These are phyloP conservation scores for Arxiozyma telluris DNA, from an alignment of 1,139 yeast genomes.

Conservation along the genomic window DNA sequence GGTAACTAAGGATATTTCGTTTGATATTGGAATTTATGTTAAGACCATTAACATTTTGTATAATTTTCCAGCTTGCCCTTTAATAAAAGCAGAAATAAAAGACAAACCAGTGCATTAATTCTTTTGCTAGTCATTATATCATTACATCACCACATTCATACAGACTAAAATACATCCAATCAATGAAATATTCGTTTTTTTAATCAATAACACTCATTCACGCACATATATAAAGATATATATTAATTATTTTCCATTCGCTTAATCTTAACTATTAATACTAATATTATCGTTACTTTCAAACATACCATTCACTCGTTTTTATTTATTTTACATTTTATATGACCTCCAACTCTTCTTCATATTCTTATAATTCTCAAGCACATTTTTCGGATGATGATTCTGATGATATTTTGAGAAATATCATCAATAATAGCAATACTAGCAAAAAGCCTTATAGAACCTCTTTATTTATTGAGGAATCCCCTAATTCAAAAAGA, in stretches of 20 bases:
- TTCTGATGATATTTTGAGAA: background rate
- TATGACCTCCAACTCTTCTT: background rate
- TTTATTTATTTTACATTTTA: too few relatives aligned
- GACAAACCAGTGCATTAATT: too few relatives aligned
- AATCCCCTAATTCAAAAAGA: background rate
- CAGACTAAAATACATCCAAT: background rate
- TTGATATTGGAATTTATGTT: too few relatives aligned
- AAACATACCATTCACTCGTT: background rate
- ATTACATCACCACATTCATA: too few relatives aligned
- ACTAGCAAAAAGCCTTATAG: background rate
- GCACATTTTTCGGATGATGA: background rate
- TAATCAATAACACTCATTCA: background rate
- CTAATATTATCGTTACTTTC: background rate
- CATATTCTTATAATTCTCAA: background rate
- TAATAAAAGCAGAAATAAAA: too few relatives aligned
- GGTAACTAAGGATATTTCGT: too few relatives aligned
- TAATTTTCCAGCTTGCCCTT: too few relatives aligned
- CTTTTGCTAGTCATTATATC: too few relatives aligned
- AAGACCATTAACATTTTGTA: too few relatives aligned
- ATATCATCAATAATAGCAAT: background rate
- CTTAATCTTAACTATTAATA: background rate
- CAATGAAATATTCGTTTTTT: background rate
- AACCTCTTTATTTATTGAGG: background rate
- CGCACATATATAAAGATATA: too few relatives aligned
- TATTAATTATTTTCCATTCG: background rate